These are phyloP conservation scores for Graphilbum ipis-grandicollis DNA, from an alignment of 2,329 filamentous ascomycete species.

Conservation along the genomic window DNA sequence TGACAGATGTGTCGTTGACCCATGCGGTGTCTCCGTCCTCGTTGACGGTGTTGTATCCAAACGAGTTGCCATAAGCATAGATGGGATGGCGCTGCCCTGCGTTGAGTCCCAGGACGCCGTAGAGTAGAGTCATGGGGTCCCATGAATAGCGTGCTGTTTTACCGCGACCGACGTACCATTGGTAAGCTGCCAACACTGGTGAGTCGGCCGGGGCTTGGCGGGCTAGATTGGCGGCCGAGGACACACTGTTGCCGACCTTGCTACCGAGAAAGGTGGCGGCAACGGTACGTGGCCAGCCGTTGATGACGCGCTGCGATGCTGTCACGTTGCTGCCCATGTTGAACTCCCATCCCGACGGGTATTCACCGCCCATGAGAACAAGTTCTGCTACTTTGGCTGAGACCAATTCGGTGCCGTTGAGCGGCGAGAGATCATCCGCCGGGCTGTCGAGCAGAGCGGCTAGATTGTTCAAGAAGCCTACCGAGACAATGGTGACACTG, in stretches of 20 bases:
- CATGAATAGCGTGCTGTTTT: too few species aligned
- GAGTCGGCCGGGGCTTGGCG: too few species aligned
- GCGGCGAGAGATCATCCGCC: slow-evolving; percentile 19
- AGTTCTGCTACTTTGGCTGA: slow-evolving; percentile 27
- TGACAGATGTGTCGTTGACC: slow-evolving; percentile 18
- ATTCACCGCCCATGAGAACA: slow-evolving; percentile 33
- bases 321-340: slow-evolving; percentile 24
- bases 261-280: slow-evolving; percentile 23
- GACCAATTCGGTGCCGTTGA: slow-evolving; percentile 23
- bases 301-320: slow-evolving; percentile 26
- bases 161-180: too few species aligned
- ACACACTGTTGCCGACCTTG: slow-evolving; percentile 24
- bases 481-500: too few species aligned
- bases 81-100: too few species aligned
- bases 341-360: slow-evolving; percentile 27
- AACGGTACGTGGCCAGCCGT: slow-evolving; percentile 20
- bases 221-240: too few species aligned
- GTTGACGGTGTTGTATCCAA: slow-evolving; percentile 22
- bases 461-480: too few species aligned
- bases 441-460: slow-evolving; percentile 28
- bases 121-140: slow-evolving; percentile 21
- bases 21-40: slow-evolving; percentile 21
- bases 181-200: too few species aligned
- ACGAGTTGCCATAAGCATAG: slow-evolving; percentile 20
- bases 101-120: slow-evolving; percentile 19